Conservation (phyloP, 2,329 filamentous ascomycete species). For the Apiospora saccharicola region DNA sequence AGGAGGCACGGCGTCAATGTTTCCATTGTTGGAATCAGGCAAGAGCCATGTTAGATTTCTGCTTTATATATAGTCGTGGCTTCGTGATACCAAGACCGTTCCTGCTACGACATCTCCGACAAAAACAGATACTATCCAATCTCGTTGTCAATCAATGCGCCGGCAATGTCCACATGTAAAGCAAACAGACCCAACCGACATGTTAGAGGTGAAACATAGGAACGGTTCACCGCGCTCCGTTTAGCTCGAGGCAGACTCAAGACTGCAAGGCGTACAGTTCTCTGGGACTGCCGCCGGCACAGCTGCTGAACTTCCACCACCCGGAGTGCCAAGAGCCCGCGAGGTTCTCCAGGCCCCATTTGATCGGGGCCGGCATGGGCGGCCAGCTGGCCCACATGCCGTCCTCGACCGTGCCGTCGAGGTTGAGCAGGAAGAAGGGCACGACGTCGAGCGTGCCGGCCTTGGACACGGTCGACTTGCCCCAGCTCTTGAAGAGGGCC, state of each 20-base stretch:
- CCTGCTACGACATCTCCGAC: background rate
- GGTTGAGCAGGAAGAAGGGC: slow-evolving; percentile 70
- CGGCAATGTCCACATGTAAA: background rate
- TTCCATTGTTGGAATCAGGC: background rate
- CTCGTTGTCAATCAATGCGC: background rate
- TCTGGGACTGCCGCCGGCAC: slow-evolving; percentile 58
- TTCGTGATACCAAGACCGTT: background rate
- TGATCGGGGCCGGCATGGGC: slow-evolving; percentile 66
- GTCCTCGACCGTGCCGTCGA: slow-evolving; percentile 65
- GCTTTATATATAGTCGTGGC: background rate
- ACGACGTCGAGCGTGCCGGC: slow-evolving; percentile 66
- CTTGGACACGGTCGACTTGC: slow-evolving; percentile 69
- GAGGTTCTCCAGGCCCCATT: slow-evolving; percentile 67
- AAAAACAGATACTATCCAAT: slow-evolving; percentile 12
- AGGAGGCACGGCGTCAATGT: background rate
- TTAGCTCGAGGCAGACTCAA: slow-evolving; percentile 20
- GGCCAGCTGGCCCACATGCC: slow-evolving; percentile 70
- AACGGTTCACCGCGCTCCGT: background rate
- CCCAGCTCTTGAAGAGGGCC: slow-evolving; percentile 65
- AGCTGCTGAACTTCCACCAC: slow-evolving; percentile 73
- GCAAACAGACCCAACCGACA: background rate
- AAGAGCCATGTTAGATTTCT: slow-evolving; percentile 18
- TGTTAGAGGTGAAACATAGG: background rate
- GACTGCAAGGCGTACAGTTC: slow-evolving; percentile 59
- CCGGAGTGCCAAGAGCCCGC: slow-evolving; percentile 62